Percentiles rank a stretch among this genome's conserved stretches.
Conservation (phyloP, 2,329 filamentous ascomycete genomes). For the Sphaceloma murrayae region DNA sequence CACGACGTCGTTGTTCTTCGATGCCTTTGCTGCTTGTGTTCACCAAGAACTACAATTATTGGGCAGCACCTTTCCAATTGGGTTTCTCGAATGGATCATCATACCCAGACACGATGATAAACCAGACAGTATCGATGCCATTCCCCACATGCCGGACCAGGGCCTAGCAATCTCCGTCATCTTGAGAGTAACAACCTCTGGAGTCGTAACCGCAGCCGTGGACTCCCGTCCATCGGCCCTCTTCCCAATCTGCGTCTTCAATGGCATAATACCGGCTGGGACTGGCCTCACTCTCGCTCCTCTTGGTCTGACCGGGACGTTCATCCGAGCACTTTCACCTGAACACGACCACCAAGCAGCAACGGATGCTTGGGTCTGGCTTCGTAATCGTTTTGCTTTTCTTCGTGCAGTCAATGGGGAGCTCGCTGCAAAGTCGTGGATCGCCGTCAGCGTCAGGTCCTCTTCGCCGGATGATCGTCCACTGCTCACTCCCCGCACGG, state of each 20-base stretch:
- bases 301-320: neutral
- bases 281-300: neutral
- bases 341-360: neutral
- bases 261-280: too few species aligned
- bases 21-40: conserved; percentile 9
- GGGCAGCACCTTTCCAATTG: neutral
- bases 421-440: conserved; percentile 10
- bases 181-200: neutral
- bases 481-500: too few species aligned
- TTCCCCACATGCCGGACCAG: neutral
- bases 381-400: conserved; percentile 1
- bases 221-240: too few species aligned
- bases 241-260: too few species aligned
- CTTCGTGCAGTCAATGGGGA: neutral
- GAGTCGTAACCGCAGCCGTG: too few species aligned
- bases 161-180: neutral
- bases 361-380: conserved; percentile 4
- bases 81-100: conserved; percentile 1
- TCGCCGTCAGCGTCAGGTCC: too few species aligned
- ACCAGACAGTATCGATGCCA: neutral
- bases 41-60: neutral
- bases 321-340: neutral
- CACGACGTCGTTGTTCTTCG: conserved; percentile 1
- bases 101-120: neutral
- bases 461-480: too few species aligned